Base-by-base conservation (phyloP, 1,139 yeast species). In the Saccharomycopsis phalli region DNA sequence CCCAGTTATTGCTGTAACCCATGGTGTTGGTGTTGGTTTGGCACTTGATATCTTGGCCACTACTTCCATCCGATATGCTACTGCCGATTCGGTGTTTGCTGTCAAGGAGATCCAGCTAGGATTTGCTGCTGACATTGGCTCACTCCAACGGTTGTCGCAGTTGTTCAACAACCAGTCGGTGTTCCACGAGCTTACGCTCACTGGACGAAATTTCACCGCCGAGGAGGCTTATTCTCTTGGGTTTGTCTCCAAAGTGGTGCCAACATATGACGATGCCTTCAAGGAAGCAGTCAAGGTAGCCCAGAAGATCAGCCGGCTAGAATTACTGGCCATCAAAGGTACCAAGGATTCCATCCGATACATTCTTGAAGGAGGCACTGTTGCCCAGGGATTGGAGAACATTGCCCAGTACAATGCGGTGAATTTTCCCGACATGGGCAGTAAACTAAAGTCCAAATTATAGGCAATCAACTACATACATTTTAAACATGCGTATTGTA, bases 61-160 rank as follows among this genome's bases (percentile, higher is more conserved):
- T 1, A 66, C 69, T 33, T 68, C 77, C 31, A 70, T 82, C 34
- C 66, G 93, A 43, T 60, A 76, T 21, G 76, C 76, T 6, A 63
- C 76, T 11, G 62, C 62, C 31, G 81, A 72, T 48, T 68, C 72
- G 20, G 60, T 59, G 34, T 68, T 81, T 49, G 70, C 82, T 28
- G 72, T 82, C 43, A 71, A 81, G 46, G 94, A 82, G 58, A 76
- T 81, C 47, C 74, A 74, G 47, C 67, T 82, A 43, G 94, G 93
- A 4, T 69, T 82, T 57, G 71, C 84, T 23, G 88, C 94, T 2
- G 94, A 82, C 55, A 80, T 82, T 50, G 94, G 94, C 8, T 68
- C 83, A 1, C 63, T 81, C 47, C 91, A 82, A 59, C 67, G 93
- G 54, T 54, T 81, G 45, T 81, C 86, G 4, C 55, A 57, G 20